Evolutionary conservation across 192 early-diverging fungal species (phyloP).

Genomic region (Backusella sp.): DNA sequence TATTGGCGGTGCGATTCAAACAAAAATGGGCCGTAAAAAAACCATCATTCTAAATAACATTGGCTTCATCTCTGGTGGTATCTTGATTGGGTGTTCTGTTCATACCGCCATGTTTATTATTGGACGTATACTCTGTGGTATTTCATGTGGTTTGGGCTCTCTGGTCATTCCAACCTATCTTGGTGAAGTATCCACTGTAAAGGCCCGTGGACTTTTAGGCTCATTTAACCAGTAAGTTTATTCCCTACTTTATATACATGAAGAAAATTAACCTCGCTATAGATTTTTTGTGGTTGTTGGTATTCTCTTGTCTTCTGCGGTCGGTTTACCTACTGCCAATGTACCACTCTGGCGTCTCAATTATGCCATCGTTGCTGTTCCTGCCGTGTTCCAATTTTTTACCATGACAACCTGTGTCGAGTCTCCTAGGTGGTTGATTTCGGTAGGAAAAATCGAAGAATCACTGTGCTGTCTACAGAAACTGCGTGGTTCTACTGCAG

Average conservation of each 20-base stretch:
- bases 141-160: slow-evolving; percentile 69
- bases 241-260: background rate
- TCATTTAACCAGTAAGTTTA: slow-evolving; percentile 58
- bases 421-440: slow-evolving; percentile 70
- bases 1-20: slow-evolving; percentile 44
- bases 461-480: slow-evolving; percentile 51
- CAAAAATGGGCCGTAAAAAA: slow-evolving; percentile 46
- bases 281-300: slow-evolving; percentile 73
- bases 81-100: slow-evolving; percentile 65
- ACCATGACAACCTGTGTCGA: slow-evolving; percentile 75
- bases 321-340: slow-evolving; percentile 60
- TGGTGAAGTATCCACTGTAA: slow-evolving; percentile 75
- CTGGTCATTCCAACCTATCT: slow-evolving; percentile 64
- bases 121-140: slow-evolving; percentile 73
- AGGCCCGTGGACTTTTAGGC: slow-evolving; percentile 66
- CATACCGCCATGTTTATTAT: slow-evolving; percentile 61
- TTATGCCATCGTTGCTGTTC: slow-evolving; percentile 60
- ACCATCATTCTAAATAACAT: slow-evolving; percentile 65
- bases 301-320: slow-evolving; percentile 66
- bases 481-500: slow-evolving; percentile 48
- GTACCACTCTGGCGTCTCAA: slow-evolving; percentile 71
- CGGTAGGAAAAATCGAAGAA: slow-evolving; percentile 62
- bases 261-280: background rate
- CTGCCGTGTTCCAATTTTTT: slow-evolving; percentile 53
- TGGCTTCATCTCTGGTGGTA: slow-evolving; percentile 60